Conservation (phyloP, 139 green algal genomes). For the Pedinophyceae sp. region DNA sequence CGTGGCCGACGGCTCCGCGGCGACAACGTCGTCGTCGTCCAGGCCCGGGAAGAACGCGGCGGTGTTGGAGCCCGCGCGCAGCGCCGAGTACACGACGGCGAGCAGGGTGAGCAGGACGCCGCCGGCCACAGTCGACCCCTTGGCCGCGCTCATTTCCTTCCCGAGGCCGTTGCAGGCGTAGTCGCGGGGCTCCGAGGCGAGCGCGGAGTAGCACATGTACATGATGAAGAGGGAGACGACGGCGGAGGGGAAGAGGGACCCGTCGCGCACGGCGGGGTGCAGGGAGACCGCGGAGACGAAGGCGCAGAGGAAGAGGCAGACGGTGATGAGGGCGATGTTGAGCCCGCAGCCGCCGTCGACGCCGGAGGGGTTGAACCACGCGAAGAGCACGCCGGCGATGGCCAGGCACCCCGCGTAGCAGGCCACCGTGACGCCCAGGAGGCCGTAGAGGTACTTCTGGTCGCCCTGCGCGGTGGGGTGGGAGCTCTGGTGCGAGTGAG, state of each 20-base stretch:
- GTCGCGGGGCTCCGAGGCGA: constrained; percentile 32
- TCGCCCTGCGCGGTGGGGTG: too few species aligned
- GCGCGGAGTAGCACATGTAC: constrained; percentile 77
- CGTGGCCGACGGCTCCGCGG: constrained; percentile 2
- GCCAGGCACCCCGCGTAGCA: constrained; percentile 39
- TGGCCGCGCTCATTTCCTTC: constrained; percentile 34
- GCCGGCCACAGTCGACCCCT: constrained; percentile 49
- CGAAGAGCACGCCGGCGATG: constrained; percentile 54
- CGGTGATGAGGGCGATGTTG: constrained; percentile 73
- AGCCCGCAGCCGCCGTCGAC: constrained; percentile 54
- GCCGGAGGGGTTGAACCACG: constrained; percentile 67
- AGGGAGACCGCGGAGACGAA: constrained; percentile 40
- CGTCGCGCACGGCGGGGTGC: constrained; percentile 27
- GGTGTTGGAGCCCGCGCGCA: constrained; percentile 78
- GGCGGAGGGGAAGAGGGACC: constrained; percentile 77
- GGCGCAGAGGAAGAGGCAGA: constrained; percentile 51
- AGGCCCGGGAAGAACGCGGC: constrained; percentile 21
- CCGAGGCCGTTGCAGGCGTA: constrained; percentile 3
- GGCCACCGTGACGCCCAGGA: constrained; percentile 57
- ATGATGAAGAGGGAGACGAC: constrained; percentile 69
- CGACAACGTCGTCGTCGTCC: constrained; percentile 1
- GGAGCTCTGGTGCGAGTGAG: too few species aligned
- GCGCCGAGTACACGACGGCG: constrained; percentile 81
- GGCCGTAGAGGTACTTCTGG: constrained; percentile 54
- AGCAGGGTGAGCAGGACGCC: constrained; percentile 70